These are phyloP conservation scores for Phyllosticta ampelicida DNA, from an alignment of 2,329 filamentous ascomycete species.

Conservation along the genomic window DNA sequence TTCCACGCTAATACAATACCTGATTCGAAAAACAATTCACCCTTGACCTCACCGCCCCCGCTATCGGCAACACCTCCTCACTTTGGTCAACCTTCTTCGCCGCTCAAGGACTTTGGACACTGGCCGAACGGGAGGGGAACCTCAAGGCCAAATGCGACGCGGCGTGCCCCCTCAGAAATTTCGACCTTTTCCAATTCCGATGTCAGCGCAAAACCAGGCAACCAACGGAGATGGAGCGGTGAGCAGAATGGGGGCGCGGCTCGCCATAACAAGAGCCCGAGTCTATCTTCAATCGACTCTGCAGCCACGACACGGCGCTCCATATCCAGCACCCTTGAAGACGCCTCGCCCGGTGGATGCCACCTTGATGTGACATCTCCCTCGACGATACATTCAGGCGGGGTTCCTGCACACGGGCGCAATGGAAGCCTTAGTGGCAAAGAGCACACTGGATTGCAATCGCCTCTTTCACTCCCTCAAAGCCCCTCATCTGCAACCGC, in stretches of 20 bases:
- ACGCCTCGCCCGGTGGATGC: conserved; percentile 22
- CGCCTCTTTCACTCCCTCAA: conserved; percentile 26
- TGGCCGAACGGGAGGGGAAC: conserved; percentile 38
- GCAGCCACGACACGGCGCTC: conserved; percentile 22
- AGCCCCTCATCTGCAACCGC: conserved; percentile 45
- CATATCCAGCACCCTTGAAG: conserved; percentile 14
- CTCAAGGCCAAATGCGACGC: conserved; percentile 30
- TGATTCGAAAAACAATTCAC: conserved; percentile 28
- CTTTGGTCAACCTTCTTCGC: conserved; percentile 29
- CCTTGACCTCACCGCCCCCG: conserved; percentile 24
- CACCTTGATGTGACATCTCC: conserved; percentile 14
- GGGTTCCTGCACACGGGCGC: neutral
- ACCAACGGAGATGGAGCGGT: conserved; percentile 23
- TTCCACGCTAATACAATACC: conserved; percentile 54
- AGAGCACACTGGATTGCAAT: conserved; percentile 7
- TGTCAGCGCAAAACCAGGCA: conserved; percentile 1
- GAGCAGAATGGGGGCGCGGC: conserved; percentile 20
- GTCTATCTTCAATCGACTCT: conserved; percentile 37
- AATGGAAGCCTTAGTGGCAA: neutral
- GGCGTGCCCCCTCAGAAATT: conserved; percentile 20
- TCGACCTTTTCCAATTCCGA: conserved; percentile 12
- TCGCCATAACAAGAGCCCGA: conserved; percentile 30
- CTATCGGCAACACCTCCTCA: conserved; percentile 17
- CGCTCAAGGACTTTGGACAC: conserved; percentile 38
- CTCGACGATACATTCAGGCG: neutral